These are phyloP conservation scores for Sordaria brevicollis DNA, from an alignment of 495 filamentous ascomycete genomes.

Conservation along the genomic window DNA sequence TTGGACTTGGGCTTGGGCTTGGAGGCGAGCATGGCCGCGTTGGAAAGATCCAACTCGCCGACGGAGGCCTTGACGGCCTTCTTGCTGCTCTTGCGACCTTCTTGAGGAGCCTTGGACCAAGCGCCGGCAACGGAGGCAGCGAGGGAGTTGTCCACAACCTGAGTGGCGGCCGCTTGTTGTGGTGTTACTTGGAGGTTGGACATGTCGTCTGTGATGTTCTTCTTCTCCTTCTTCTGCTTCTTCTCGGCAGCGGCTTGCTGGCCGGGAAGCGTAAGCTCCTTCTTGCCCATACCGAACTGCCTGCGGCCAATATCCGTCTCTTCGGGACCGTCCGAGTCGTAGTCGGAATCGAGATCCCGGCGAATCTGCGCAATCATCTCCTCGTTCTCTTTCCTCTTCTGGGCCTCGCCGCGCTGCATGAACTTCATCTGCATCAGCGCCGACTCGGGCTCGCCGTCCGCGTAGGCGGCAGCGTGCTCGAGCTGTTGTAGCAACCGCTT, in stretches of 20 bases:
- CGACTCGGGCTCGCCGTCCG: conserved; percentile 26
- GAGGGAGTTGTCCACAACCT: not conserved
- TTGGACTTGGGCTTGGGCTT: conserved; percentile 18
- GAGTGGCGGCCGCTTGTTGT: not conserved
- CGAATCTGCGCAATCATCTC: conserved; percentile 65
- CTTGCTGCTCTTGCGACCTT: conserved; percentile 20
- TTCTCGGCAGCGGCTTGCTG: conserved; percentile 4
- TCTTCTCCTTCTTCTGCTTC: conserved; percentile 1
- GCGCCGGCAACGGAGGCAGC: conserved; percentile 3
- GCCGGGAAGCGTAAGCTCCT: conserved; percentile 4
- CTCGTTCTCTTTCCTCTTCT: conserved; percentile 68
- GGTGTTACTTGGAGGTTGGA: not conserved
- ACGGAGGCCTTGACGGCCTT: conserved; percentile 12
- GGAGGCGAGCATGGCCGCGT: conserved; percentile 21
- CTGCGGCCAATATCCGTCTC: conserved; percentile 54
- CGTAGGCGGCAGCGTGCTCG: conserved; percentile 33
- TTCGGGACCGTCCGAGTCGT: conserved; percentile 45
- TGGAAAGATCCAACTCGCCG: conserved; percentile 30
- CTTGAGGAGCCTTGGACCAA: not conserved
- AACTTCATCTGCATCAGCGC: conserved; percentile 70
- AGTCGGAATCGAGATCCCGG: conserved; percentile 53
- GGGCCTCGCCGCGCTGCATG: conserved; percentile 80
- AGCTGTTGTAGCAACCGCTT: conserved; percentile 51
- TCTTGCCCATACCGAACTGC: conserved; percentile 44
- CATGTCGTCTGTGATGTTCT: not conserved